Percentiles rank a stretch among this genome's conserved stretches.
phyloP scores from a whole-genome alignment of 169 alveolate genomes.

The Cryptosporidium baileyi region DNA sequence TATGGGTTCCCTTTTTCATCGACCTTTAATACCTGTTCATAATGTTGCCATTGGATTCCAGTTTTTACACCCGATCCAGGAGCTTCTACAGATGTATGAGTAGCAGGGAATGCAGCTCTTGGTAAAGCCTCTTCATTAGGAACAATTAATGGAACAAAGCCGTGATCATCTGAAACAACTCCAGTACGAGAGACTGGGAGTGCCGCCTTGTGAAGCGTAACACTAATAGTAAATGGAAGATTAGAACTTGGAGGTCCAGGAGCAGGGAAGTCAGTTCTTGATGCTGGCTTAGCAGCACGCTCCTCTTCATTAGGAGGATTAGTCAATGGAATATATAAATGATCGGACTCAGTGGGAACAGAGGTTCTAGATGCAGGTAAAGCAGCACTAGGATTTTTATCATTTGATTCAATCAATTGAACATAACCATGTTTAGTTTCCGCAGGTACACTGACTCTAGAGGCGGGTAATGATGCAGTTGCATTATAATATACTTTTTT shows the following conservation, averaged over 20 bases:
- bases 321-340: background rate
- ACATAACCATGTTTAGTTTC: constrained; percentile 5
- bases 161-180: background rate
- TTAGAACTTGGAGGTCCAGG: constrained; percentile 40
- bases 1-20: constrained; percentile 52
- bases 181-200: constrained; percentile 30
- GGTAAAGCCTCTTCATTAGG: constrained; percentile 24
- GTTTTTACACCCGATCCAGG: constrained; percentile 9
- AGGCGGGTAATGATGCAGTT: constrained; percentile 30
- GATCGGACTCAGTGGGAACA: background rate
- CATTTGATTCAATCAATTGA: background rate
- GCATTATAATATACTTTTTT: background rate
- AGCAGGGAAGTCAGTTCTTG: constrained; percentile 41
- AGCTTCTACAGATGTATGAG: constrained; percentile 30
- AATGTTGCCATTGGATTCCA: constrained; percentile 45
- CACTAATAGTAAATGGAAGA: constrained; percentile 25
- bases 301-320: background rate
- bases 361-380: constrained; percentile 21
- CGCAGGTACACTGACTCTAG: constrained; percentile 19
- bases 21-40: background rate
- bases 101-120: constrained; percentile 62
- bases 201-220: constrained; percentile 48
- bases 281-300: constrained; percentile 60
- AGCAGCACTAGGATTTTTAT: background rate
- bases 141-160: constrained; percentile 3